Conservation (phyloP, 345 rosid species). For the Isatis tinctoria region DNA sequence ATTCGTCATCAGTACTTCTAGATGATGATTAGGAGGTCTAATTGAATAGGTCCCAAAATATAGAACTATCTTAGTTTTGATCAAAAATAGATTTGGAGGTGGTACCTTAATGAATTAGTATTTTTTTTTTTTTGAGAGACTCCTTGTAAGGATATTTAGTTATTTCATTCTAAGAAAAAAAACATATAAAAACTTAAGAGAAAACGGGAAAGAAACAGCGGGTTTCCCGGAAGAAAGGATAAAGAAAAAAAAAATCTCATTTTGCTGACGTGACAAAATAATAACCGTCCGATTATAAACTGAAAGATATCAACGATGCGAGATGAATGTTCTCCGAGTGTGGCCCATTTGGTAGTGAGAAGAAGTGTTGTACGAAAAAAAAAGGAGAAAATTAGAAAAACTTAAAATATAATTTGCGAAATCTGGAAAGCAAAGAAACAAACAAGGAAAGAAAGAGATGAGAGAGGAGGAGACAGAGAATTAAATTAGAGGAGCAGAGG, state of each 20-base stretch:
- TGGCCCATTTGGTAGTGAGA: neutral
- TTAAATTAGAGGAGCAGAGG: slow-evolving; percentile 38
- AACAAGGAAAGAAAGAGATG: slow-evolving; percentile 13
- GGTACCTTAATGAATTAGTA: neutral
- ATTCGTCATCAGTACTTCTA: slow-evolving; percentile 6
- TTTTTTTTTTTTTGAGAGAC: no score
- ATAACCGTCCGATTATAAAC: slow-evolving; percentile 30
- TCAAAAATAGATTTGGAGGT: neutral
- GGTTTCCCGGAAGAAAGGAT: slow-evolving; percentile 49
- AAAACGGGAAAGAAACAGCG: slow-evolving; percentile 6
- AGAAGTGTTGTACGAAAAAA: neutral
- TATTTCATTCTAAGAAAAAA: neutral
- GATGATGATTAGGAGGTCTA: slow-evolving; percentile 25
- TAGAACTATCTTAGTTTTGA: slow-evolving; percentile 20
- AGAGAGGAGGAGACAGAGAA: slow-evolving; percentile 39
- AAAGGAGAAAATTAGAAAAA: neutral
- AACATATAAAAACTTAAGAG: neutral
- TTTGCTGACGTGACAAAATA: slow-evolving; percentile 28
- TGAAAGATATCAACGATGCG: neutral
- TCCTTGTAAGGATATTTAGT: neutral
- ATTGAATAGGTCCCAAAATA: slow-evolving; percentile 14
- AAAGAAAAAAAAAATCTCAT: slow-evolving; percentile 6
- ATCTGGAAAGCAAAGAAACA: slow-evolving; percentile 27
- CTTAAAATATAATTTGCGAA: neutral
- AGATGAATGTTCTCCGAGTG: slow-evolving; percentile 6